A percentile compares a stretch with the other conserved stretches of the same genome.
Conservation (phyloP, 192 early-diverging fungal genomes). For the Backusella mclennaniae region DNA sequence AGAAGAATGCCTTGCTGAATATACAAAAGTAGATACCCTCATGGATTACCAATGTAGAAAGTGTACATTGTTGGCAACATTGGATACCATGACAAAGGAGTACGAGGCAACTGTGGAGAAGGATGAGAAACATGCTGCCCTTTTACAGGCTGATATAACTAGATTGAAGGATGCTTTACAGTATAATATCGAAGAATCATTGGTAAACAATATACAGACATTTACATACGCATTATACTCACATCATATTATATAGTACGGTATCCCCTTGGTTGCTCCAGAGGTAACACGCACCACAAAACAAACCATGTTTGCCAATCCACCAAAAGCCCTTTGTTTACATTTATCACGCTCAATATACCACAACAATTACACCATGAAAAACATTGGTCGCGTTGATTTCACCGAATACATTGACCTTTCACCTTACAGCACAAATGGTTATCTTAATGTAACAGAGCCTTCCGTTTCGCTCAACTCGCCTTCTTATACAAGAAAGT, state of each 20-base stretch:
- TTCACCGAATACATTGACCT: slow-evolving; percentile 78
- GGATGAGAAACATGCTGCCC: not conserved
- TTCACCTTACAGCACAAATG: slow-evolving; percentile 70
- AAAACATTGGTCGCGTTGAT: slow-evolving; percentile 72
- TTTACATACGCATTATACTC: not conserved
- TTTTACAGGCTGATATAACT: slow-evolving; percentile 32
- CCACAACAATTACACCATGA: slow-evolving; percentile 60
- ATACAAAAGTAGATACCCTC: slow-evolving; percentile 63
- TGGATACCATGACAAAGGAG: slow-evolving; percentile 32
- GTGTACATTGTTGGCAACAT: slow-evolving; percentile 54
- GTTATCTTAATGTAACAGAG: slow-evolving; percentile 37
- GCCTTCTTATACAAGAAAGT: slow-evolving; percentile 1
- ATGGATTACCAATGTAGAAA: slow-evolving; percentile 65
- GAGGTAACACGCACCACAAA: slow-evolving; percentile 55
- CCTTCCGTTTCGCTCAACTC: slow-evolving; percentile 11
- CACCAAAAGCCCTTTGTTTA: slow-evolving; percentile 76
- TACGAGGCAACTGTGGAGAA: slow-evolving; percentile 13
- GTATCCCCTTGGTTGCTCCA: slow-evolving; percentile 33
- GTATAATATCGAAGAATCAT: slow-evolving; percentile 38
- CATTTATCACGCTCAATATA: slow-evolving; percentile 86
- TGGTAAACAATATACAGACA: slow-evolving; percentile 30
- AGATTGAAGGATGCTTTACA: slow-evolving; percentile 38
- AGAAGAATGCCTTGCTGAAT: slow-evolving; percentile 60
- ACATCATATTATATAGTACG: slow-evolving; percentile 19
- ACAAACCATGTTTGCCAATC: slow-evolving; percentile 82